These are phyloP conservation scores for Dendrobium officinale DNA, from an alignment of 106 monocot species.

Conservation along the genomic window DNA sequence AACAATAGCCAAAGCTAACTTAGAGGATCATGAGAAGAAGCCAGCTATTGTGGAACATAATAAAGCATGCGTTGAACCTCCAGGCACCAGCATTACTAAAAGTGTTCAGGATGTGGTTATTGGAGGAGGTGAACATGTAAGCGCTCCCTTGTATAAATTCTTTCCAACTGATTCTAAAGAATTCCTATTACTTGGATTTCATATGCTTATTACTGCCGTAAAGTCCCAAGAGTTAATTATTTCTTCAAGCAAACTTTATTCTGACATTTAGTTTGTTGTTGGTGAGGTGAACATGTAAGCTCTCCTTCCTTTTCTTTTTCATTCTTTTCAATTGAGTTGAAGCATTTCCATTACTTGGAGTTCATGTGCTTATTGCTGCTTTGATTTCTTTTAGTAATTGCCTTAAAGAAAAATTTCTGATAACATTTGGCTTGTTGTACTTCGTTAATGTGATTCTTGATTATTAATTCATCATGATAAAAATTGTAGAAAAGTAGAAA, in stretches of 20 bases:
- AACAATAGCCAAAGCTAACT: constrained; percentile 28
- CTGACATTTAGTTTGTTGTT: too few relatives aligned
- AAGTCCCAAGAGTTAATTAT: too few relatives aligned
- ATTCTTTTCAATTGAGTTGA: background rate
- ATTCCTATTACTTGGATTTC: too few relatives aligned
- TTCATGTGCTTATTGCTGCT: background rate
- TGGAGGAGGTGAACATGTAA: constrained; percentile 73
- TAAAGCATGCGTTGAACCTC: constrained; percentile 53
- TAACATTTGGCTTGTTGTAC: background rate
- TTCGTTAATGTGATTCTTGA: too few relatives aligned
- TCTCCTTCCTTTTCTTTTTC: background rate
- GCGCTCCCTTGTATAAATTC: background rate
- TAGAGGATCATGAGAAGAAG: constrained; percentile 18
- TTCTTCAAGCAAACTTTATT: too few relatives aligned
- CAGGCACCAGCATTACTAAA: constrained; percentile 71
- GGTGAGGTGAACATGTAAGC: too few relatives aligned
- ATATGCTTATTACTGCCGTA: too few relatives aligned
- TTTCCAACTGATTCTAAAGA: too few relatives aligned
- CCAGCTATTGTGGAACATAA: constrained; percentile 38
- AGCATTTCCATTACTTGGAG: background rate
- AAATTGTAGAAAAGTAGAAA: too few relatives aligned
- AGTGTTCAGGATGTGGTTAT: constrained; percentile 83
- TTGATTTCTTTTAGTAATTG: background rate
- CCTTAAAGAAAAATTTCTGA: background rate
- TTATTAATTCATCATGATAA: too few relatives aligned